Percentiles rank a stretch among this genome's conserved stretches.
These are phyloP conservation scores for Globisporangium lucens DNA, from an alignment of 352 stramenopile species.

Conservation along the genomic window DNA sequence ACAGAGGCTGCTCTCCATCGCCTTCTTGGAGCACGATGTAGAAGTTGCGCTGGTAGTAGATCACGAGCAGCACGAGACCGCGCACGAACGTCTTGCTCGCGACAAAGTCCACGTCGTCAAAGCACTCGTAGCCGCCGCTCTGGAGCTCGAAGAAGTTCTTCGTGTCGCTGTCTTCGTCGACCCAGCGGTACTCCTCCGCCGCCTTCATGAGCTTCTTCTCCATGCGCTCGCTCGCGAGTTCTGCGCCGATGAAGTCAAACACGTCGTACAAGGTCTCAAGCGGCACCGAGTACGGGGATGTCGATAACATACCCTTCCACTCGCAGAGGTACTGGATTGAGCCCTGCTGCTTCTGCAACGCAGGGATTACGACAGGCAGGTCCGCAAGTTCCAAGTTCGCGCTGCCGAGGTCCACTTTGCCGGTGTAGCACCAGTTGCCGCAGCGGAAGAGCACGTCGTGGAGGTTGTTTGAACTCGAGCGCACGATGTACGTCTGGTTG, in stretches of 20 bases:
- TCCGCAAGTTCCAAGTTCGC: constrained; percentile 82
- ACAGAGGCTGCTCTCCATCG: constrained; percentile 89
- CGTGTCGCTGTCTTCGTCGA: constrained; percentile 74
- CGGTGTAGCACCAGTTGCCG: constrained; percentile 94
- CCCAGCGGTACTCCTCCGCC: constrained; percentile 85
- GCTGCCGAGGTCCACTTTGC: constrained; percentile 85
- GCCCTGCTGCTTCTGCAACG: constrained; percentile 92
- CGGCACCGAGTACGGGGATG: constrained; percentile 66
- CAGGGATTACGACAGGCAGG: constrained; percentile 88
- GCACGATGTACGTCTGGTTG: constrained; percentile 92
- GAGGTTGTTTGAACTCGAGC: constrained; percentile 58
- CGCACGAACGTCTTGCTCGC: constrained; percentile 87
- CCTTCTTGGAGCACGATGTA: constrained; percentile 90
- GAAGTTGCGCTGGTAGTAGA: constrained; percentile 88
- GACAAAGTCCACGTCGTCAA: constrained; percentile 82
- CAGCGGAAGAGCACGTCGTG: constrained; percentile 93
- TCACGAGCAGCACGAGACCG: constrained; percentile 74
- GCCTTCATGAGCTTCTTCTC: constrained; percentile 87
- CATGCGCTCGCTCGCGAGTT: constrained; percentile 80
- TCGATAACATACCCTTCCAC: constrained; percentile 68
- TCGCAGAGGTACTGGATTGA: constrained; percentile 92
- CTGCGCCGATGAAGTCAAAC: constrained; percentile 80
- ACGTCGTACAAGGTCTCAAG: constrained; percentile 80
- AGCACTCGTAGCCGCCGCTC: constrained; percentile 82
- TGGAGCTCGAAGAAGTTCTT: constrained; percentile 95